Percentiles rank a stretch among this genome's conserved stretches.
phyloP scores from a whole-genome alignment of 805 yeast genomes.

The Wickerhamiella allomyrinae region DNA sequence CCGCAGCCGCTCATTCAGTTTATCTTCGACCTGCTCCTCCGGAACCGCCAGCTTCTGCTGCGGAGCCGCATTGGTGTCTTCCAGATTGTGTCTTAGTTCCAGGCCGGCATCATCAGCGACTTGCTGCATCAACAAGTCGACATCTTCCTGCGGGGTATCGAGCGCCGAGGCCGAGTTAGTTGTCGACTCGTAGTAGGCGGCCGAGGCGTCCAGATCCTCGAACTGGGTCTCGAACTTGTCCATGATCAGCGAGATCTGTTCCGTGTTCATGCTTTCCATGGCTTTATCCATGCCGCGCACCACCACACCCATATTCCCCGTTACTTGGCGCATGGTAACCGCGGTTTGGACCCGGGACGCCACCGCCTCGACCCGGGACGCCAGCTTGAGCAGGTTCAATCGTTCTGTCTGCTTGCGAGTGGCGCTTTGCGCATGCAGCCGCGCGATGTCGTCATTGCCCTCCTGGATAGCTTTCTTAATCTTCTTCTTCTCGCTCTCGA shows the following conservation, averaged over 20 bases:
- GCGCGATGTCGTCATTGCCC: conserved; percentile 85
- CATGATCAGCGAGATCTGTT: conserved; percentile 85
- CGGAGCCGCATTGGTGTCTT: conserved; percentile 35
- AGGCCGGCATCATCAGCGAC: conserved; percentile 97
- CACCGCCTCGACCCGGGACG: conserved; percentile 89
- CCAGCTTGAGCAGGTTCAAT: conserved; percentile 61
- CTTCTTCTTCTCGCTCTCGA: conserved; percentile 69
- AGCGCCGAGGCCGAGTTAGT: conserved; percentile 80
- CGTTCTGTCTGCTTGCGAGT: conserved; percentile 82
- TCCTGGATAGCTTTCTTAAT: conserved; percentile 76
- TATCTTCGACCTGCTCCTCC: conserved; percentile 64
- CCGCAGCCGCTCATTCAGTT: conserved; percentile 71
- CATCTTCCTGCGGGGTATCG: conserved; percentile 89
- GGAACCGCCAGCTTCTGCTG: conserved; percentile 36
- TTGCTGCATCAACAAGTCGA: conserved; percentile 74
- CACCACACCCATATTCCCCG: conserved; percentile 85
- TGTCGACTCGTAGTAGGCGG: conserved; percentile 83
- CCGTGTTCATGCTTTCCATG: conserved; percentile 87
- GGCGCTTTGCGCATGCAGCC: conserved; percentile 89
- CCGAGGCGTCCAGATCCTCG: conserved; percentile 87
- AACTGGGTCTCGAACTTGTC: conserved; percentile 93
- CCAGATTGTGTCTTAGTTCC: conserved; percentile 72
- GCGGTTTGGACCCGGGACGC: conserved; percentile 95
- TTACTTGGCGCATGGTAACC: conserved; percentile 90
- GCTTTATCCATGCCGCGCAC: conserved; percentile 96